Conservation (phyloP, 305 asterid species). For the Fraxinus sp. region DNA sequence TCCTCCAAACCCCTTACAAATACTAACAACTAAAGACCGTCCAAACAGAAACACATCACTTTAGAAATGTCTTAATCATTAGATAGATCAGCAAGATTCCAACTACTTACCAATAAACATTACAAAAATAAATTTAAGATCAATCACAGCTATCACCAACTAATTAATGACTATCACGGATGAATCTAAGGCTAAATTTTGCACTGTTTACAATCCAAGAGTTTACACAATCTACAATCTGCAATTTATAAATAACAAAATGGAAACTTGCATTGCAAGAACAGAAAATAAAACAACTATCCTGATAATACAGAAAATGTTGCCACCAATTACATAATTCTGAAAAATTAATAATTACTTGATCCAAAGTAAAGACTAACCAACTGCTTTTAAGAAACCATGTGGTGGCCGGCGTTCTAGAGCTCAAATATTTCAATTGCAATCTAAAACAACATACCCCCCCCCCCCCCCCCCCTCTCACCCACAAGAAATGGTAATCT, state of each 20-base stretch:
- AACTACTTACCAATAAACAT: background rate
- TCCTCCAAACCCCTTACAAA: background rate
- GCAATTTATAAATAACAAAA: background rate
- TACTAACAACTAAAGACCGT: background rate
- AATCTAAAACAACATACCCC: background rate
- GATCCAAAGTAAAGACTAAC: background rate
- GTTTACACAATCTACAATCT: background rate
- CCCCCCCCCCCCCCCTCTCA: background rate
- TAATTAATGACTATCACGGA: background rate
- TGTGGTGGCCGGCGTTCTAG: background rate
- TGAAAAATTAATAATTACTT: background rate
- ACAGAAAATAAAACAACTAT: background rate
- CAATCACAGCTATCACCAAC: conserved; percentile 11
- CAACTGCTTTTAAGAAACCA: background rate
- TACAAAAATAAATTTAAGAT: background rate
- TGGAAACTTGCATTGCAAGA: background rate
- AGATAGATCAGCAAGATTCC: background rate
- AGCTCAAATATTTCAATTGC: background rate
- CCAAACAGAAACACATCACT: background rate
- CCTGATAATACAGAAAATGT: background rate
- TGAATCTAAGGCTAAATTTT: conserved; percentile 1
- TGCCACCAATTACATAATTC: background rate
- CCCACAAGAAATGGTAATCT: background rate
- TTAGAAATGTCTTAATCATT: conserved; percentile 7
- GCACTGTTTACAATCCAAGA: background rate